Evolutionary conservation across 768 basidiomycete genomes (phyloP).

Genomic region (Tylopilus plumbeoviolaceoides): DNA sequence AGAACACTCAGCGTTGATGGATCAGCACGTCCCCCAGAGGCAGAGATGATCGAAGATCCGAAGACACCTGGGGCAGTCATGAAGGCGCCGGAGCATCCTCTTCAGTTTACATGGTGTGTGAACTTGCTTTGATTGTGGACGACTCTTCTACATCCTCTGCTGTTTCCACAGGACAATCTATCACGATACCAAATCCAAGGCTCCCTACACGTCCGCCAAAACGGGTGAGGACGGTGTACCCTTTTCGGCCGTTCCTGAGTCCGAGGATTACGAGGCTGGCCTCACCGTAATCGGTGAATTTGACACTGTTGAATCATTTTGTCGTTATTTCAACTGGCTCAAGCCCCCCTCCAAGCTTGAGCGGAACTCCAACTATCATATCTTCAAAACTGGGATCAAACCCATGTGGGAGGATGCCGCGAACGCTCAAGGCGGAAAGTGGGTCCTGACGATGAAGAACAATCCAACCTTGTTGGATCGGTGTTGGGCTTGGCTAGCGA

Average conservation of each 20-base stretch:
- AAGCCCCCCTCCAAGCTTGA: conserved; percentile 87
- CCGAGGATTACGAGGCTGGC: conserved; percentile 79
- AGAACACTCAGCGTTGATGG: conserved; percentile 57
- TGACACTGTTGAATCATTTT: conserved; percentile 85
- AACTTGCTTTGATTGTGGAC: background rate
- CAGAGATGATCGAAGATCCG: conserved; percentile 77
- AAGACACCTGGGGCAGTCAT: conserved; percentile 75
- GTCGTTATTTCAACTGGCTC: conserved; percentile 91
- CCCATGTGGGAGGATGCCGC: conserved; percentile 98
- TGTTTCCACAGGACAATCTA: conserved; percentile 70
- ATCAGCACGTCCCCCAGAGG: conserved; percentile 66
- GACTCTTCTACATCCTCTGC: background rate
- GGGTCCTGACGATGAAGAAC: conserved; percentile 92
- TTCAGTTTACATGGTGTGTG: conserved; percentile 75
- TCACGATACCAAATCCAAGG: conserved; percentile 81
- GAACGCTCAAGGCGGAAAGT: conserved; percentile 90
- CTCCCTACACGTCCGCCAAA: conserved; percentile 31
- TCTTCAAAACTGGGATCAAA: conserved; percentile 92
- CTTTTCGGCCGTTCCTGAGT: conserved; percentile 50
- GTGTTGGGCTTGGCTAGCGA: conserved; percentile 87
- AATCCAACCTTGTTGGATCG: conserved; percentile 75
- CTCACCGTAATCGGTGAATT: conserved; percentile 86
- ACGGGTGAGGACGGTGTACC: conserved; percentile 25
- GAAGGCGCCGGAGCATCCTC: conserved; percentile 71
- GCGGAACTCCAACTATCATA: conserved; percentile 89